Conservation (phyloP, 2,329 filamentous ascomycete species). For the Ascochyta clinopodiicola region DNA sequence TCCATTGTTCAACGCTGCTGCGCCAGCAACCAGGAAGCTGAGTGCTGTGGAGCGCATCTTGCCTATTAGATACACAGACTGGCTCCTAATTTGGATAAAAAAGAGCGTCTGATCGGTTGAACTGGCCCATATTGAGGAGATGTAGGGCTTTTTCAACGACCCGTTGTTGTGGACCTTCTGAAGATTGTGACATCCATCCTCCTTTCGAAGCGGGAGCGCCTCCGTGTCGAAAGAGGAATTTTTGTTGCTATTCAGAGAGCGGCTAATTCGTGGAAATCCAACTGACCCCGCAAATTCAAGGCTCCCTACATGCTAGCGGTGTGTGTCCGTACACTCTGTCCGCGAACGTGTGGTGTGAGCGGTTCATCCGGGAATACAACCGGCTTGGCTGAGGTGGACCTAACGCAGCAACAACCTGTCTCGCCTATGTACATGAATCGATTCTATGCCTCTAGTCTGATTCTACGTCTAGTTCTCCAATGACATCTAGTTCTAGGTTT, state of each 20-base stretch:
- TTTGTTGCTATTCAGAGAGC: neutral
- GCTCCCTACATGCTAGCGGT: neutral
- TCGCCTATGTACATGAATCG: neutral
- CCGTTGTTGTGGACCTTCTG: neutral
- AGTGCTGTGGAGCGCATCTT: neutral
- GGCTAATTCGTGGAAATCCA: constrained; percentile 2
- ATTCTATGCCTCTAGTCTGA: constrained; percentile 1
- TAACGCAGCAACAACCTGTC: neutral
- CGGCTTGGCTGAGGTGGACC: neutral
- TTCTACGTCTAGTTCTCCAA: constrained; percentile 52
- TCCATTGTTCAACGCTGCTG: constrained; percentile 7
- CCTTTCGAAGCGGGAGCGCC: neutral
- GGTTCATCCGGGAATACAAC: neutral
- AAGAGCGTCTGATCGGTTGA: too few relatives aligned
- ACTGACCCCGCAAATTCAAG: neutral
- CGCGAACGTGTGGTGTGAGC: neutral
- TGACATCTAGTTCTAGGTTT: constrained; percentile 50
- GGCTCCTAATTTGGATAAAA: neutral
- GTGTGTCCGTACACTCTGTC: neutral
- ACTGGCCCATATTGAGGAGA: too few relatives aligned
- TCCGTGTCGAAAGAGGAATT: neutral
- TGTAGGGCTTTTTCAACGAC: neutral
- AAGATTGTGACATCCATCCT: neutral
- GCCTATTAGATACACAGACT: neutral
- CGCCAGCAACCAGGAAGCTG: neutral